phyloP scores from a whole-genome alignment of 1,284 basidiomycete genomes.

The Malassezia arunalokei region DNA sequence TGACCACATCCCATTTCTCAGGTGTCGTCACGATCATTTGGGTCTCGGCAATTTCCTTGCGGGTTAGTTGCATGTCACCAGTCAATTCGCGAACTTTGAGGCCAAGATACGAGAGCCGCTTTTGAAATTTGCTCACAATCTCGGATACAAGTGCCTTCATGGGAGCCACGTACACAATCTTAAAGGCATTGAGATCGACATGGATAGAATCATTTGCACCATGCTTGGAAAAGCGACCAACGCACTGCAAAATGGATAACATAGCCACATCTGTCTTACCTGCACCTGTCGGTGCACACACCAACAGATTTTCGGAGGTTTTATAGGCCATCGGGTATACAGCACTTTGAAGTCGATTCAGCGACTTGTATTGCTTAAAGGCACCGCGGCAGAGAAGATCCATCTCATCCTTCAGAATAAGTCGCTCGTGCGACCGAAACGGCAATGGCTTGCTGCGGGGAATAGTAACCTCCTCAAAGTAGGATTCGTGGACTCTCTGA shows the following conservation, averaged over 20 bases:
- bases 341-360: conserved; percentile 92
- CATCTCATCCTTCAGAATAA: conserved; percentile 63
- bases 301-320: conserved; percentile 91
- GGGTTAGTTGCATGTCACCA: conserved; percentile 98
- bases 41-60: conserved; percentile 82
- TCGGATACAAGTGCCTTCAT: conserved; percentile 98
- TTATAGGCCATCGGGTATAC: conserved; percentile 85
- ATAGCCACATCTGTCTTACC: conserved; percentile 99
- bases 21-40: conserved; percentile 98
- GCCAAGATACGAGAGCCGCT: conserved; percentile 75
- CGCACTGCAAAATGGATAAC: conserved; percentile 77
- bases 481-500: conserved; percentile 53
- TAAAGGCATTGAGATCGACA: conserved; percentile 54
- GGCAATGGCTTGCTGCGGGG: conserved; percentile 74
- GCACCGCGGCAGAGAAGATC: conserved; percentile 71
- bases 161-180: conserved; percentile 96
- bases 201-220: conserved; percentile 14
- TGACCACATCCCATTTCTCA: conserved; percentile 99
- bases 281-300: conserved; percentile 49
- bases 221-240: conserved; percentile 58
- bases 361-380: conserved; percentile 71
- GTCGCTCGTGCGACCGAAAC: conserved; percentile 60
- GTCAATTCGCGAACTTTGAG: conserved; percentile 85
- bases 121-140: conserved; percentile 82
- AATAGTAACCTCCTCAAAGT: conserved; percentile 65